Base-by-base conservation (phyloP, 352 stramenopile genomes). In the Pythium sp. region DNA sequence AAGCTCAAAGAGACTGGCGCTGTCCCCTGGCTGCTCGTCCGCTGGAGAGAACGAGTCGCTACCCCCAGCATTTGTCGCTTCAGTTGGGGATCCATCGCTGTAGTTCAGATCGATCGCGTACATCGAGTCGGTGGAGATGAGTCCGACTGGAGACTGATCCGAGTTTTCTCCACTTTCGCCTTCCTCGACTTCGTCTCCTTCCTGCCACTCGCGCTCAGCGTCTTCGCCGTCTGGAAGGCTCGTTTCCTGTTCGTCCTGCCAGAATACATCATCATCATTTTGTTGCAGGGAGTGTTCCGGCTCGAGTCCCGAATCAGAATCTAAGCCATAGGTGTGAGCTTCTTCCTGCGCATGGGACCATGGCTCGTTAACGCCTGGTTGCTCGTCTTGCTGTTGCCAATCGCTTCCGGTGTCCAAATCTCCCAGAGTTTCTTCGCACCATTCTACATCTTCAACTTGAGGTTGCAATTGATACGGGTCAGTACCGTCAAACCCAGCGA, bases 41-140 rank as follows among this genome's bases (percentile, higher is more conserved):
- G 26, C 26, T 12, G 65, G 58, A 26, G 58, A 65, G 49, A 57
- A 70, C 18, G 65, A 65, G 24, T 70, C 58, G 26, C 12, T 66
- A 6, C 8, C 22, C 22, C 8, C 15, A 15, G 4, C 9, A 5
- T 32, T 63, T 14, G 30, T 34, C 14, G 54, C 22, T 7, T 72
- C 66, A 7, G 41, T 28, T 20, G 53, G 53, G 2, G 66, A 72
- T 24, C 22, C 43, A 43, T 68, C 71, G 47, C 63, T 72, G 61
- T 65, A 62, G 47, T 56, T 70, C 36, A 89, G 61, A 61, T 89
- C 80, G 34, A 90, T 89, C 49, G 72, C 75, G 60, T 90, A 89
- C 26, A 67, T 73, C 15, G 78, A 89, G 57, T 85, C 76, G 20
- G 79, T 87, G 7, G 78, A 84, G 49, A 82, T 76, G 38, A 81